A percentile compares a stretch with the other conserved stretches of the same genome.
Evolutionary conservation across 75 land plant genomes (phyloP).

Genomic region (Selaginella tamariscina): DNA sequence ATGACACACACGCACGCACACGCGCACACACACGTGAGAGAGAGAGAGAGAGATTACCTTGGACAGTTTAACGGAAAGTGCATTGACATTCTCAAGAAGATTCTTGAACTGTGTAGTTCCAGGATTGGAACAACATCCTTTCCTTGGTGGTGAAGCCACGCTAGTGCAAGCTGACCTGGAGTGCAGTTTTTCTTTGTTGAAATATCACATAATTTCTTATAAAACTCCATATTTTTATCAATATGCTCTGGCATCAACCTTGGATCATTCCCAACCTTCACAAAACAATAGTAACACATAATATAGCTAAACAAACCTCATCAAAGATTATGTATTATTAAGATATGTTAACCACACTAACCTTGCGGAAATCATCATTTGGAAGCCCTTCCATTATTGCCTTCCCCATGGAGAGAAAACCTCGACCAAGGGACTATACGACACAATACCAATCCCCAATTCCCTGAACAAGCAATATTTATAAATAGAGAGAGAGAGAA

Average conservation of each 20-base stretch:
- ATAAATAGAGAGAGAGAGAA: not conserved
- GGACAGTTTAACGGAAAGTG: conserved; percentile 29
- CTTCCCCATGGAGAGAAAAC: conserved; percentile 34
- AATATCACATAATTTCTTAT: conserved; percentile 25
- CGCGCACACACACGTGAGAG: no score
- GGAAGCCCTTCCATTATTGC: conserved; percentile 16
- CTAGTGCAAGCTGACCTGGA: conserved; percentile 49
- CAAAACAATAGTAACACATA: no score
- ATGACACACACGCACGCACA: no score
- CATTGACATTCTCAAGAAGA: conserved; percentile 33
- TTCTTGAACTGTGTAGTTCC: conserved; percentile 53
- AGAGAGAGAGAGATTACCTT: no score
- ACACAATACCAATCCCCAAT: conserved; percentile 53
- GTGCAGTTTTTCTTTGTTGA: conserved; percentile 35
- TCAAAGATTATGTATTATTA: not conserved
- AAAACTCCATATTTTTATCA: conserved; percentile 30
- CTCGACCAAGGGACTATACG: conserved; percentile 54
- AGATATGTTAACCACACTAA: no score
- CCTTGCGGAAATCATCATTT: conserved; percentile 37
- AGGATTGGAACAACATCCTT: conserved; percentile 44
- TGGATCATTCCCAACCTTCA: no score
- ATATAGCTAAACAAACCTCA: no score
- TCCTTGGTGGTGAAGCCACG: conserved; percentile 46
- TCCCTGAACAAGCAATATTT: conserved; percentile 24
- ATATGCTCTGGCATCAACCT: conserved; percentile 36